Conservation (phyloP, 129 eudicot species). For the Saposhnikovia divaricata region DNA sequence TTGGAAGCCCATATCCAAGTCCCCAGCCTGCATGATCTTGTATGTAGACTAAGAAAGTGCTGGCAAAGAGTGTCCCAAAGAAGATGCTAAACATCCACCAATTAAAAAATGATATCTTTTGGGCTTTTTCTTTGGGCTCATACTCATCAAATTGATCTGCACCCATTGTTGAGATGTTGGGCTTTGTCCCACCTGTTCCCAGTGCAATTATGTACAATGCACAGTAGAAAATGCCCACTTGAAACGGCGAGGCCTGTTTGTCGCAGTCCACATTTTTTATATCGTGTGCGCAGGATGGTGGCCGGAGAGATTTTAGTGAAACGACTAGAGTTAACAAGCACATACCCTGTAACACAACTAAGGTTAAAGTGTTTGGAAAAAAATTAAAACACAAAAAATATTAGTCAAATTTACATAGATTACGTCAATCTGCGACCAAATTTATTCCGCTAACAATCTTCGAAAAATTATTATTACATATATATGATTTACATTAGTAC, state of each 20-base stretch:
- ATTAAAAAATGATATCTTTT: constrained; percentile 60
- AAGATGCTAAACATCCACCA: constrained; percentile 80
- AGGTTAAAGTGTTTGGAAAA: background rate
- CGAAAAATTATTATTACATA: too few relatives aligned
- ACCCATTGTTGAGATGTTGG: constrained; percentile 74
- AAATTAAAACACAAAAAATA: background rate
- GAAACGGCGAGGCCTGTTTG: constrained; percentile 39
- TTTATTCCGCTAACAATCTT: too few relatives aligned
- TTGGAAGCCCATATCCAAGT: constrained; percentile 50
- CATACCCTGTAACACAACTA: constrained; percentile 43
- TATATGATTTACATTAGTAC: too few relatives aligned
- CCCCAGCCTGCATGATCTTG: constrained; percentile 57
- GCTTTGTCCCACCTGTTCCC: constrained; percentile 71
- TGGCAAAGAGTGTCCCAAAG: constrained; percentile 53
- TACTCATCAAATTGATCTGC: constrained; percentile 21
- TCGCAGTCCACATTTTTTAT: constrained; percentile 31
- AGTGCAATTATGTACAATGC: constrained; percentile 62
- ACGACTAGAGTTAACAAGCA: constrained; percentile 44
- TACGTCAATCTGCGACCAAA: too few relatives aligned
- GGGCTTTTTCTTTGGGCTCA: constrained; percentile 15
- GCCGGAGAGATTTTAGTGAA: constrained; percentile 36
- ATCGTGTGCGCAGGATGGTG: constrained; percentile 41
- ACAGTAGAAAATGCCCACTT: constrained; percentile 45
- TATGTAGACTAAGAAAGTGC: constrained; percentile 50
- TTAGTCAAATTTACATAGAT: too few relatives aligned